Evolutionary conservation across 106 monocot species (phyloP).

Genomic region (Dioscorea dumetorum): DNA sequence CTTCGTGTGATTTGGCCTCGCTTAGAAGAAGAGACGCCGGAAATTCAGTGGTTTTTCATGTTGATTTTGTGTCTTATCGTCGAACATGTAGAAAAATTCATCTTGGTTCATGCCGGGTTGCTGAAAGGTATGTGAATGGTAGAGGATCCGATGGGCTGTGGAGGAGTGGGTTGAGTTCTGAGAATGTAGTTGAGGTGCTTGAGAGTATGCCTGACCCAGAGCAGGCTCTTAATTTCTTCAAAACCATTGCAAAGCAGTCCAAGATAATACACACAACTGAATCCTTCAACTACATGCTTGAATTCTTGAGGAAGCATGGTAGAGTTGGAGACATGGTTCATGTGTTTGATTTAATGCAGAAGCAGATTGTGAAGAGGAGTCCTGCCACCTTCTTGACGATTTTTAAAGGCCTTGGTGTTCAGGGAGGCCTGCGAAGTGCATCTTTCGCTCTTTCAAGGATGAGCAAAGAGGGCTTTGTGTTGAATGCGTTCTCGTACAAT

Average conservation of each 20-base stretch:
- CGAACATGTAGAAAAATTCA: conserved; percentile 6
- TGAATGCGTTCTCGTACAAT: conserved; percentile 81
- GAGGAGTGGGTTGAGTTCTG: conserved; percentile 30
- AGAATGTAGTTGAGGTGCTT: conserved; percentile 42
- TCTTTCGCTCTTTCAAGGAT: conserved; percentile 51
- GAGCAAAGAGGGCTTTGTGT: conserved; percentile 52
- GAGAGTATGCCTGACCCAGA: conserved; percentile 36
- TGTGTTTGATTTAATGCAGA: conserved; percentile 98
- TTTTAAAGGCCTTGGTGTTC: conserved; percentile 51
- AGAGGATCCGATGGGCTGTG: not conserved
- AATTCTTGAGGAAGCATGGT: conserved; percentile 53
- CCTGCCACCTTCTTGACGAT: conserved; percentile 59
- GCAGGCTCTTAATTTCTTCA: conserved; percentile 49
- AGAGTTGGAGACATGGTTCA: conserved; percentile 58
- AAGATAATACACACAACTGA: conserved; percentile 59
- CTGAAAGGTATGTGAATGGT: not conserved
- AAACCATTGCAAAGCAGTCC: conserved; percentile 40
- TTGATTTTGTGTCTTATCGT: conserved; percentile 3
- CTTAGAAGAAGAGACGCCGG: not conserved
- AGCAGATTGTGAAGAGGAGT: conserved; percentile 69
- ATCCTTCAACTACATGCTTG: conserved; percentile 92
- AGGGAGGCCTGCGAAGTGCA: conserved; percentile 52
- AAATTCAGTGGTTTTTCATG: conserved; percentile 11
- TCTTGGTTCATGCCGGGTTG: conserved; percentile 3
- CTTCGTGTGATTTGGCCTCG: not conserved